Evolutionary conservation across 2,329 filamentous ascomycete genomes (phyloP).

Genomic region (Alternaria conjuncta): DNA sequence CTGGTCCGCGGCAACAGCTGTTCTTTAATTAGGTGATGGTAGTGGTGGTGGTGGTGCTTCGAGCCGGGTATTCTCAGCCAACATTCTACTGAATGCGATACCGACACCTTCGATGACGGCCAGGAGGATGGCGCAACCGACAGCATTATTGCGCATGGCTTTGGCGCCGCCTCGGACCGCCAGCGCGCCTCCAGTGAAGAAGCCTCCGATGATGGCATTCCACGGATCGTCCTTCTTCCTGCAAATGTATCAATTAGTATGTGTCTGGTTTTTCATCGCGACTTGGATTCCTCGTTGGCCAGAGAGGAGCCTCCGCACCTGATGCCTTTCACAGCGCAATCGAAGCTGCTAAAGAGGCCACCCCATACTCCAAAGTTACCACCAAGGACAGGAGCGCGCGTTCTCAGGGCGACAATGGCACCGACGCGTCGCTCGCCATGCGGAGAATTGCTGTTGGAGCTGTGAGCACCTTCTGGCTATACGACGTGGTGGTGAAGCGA

Average conservation of each 20-base stretch:
- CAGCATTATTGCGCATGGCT: slow-evolving; percentile 91
- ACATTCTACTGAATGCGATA: slow-evolving; percentile 91
- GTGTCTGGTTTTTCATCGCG: not conserved
- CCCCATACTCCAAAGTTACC: slow-evolving; percentile 99
- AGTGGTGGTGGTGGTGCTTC: not conserved
- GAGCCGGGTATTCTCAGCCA: slow-evolving; percentile 78
- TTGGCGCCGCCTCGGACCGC: slow-evolving; percentile 90
- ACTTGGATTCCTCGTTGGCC: not conserved
- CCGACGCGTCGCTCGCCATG: slow-evolving; percentile 95
- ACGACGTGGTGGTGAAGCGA: slow-evolving; percentile 69
- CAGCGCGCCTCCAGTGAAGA: slow-evolving; percentile 85
- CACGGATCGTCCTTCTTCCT: slow-evolving; percentile 95
- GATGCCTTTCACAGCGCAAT: slow-evolving; percentile 90
- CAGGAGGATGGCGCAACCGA: slow-evolving; percentile 90
- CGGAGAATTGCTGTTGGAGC: slow-evolving; percentile 40
- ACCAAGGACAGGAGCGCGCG: slow-evolving; percentile 90
- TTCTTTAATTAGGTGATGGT: not conserved
- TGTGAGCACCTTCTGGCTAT: slow-evolving; percentile 74
- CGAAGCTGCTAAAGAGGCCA: slow-evolving; percentile 91
- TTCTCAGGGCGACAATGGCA: slow-evolving; percentile 92
- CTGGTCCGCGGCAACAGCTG: not conserved
- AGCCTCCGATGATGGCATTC: slow-evolving; percentile 95
- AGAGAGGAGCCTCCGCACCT: slow-evolving; percentile 46
- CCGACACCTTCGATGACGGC: slow-evolving; percentile 97
- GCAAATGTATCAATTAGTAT: not conserved